Percentiles rank a stretch among this genome's conserved stretches.
Evolutionary conservation across 495 filamentous ascomycete genomes (phyloP).

Genomic region (Halenospora varia): DNA sequence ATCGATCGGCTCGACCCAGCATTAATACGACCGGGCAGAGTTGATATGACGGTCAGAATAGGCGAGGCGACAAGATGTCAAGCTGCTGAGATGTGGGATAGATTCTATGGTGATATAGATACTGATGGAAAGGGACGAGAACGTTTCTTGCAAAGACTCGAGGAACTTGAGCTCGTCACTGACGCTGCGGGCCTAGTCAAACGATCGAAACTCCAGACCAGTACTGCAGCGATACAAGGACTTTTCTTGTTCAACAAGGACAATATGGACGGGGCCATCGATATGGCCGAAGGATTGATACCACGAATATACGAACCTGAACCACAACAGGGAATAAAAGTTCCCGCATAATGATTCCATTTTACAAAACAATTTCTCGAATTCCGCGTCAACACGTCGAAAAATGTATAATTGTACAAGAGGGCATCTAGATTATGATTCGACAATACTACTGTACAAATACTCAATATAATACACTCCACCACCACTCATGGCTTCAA

Average conservation of each 20-base stretch:
- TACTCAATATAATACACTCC: background rate
- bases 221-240: slow-evolving; percentile 87
- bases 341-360: slow-evolving; percentile 2
- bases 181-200: slow-evolving; percentile 35
- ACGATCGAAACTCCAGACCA: slow-evolving; percentile 52
- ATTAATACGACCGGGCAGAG: slow-evolving; percentile 82
- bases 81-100: slow-evolving; percentile 83
- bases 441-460: slow-evolving; percentile 8
- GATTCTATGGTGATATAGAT: slow-evolving; percentile 89
- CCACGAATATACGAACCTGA: slow-evolving; percentile 46
- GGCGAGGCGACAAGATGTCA: slow-evolving; percentile 85
- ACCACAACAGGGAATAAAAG: slow-evolving; percentile 10
- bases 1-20: slow-evolving; percentile 85
- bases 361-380: background rate
- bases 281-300: slow-evolving; percentile 67
- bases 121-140: slow-evolving; percentile 50
- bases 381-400: background rate
- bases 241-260: slow-evolving; percentile 93
- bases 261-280: slow-evolving; percentile 80
- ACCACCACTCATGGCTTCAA: background rate
- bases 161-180: slow-evolving; percentile 44
- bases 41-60: slow-evolving; percentile 89
- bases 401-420: background rate
- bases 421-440: background rate
- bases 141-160: slow-evolving; percentile 45